Conservation (phyloP, 768 basidiomycete species). For the Boletus rubroflammeus region DNA sequence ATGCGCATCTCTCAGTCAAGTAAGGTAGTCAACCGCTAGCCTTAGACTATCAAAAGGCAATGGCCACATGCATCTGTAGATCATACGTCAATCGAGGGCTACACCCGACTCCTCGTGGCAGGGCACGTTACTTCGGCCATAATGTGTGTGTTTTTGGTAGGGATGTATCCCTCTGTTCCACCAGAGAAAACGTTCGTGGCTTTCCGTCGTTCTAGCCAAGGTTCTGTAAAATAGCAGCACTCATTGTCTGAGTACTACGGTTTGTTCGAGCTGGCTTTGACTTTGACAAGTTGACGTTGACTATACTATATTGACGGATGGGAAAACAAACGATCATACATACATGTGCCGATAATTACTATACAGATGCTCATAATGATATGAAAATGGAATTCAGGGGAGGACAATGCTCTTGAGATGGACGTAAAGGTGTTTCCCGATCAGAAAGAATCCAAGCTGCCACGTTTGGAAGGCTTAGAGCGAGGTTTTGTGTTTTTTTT, state of each 20-base stretch:
- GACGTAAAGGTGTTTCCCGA: not conserved
- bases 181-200: not conserved
- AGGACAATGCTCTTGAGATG: not conserved
- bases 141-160: no score
- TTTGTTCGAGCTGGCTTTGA: not conserved
- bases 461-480: constrained; percentile 6
- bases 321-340: constrained; percentile 10
- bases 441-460: constrained; percentile 12
- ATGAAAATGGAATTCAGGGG: not conserved
- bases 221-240: not conserved
- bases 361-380: constrained; percentile 1
- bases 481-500: not conserved
- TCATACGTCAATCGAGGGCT: no score
- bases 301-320: not conserved
- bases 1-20: not conserved
- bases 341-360: constrained; percentile 4
- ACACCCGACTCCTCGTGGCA: no score
- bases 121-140: no score
- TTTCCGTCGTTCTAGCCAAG: not conserved
- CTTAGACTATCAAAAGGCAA: not conserved
- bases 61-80: not conserved
- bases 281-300: not conserved
- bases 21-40: not conserved
- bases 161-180: not conserved
- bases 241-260: not conserved